Percentiles rank a stretch among this genome's conserved stretches.
phyloP scores from a whole-genome alignment of 345 rosid species.

The Pseudoturritis turrita region DNA sequence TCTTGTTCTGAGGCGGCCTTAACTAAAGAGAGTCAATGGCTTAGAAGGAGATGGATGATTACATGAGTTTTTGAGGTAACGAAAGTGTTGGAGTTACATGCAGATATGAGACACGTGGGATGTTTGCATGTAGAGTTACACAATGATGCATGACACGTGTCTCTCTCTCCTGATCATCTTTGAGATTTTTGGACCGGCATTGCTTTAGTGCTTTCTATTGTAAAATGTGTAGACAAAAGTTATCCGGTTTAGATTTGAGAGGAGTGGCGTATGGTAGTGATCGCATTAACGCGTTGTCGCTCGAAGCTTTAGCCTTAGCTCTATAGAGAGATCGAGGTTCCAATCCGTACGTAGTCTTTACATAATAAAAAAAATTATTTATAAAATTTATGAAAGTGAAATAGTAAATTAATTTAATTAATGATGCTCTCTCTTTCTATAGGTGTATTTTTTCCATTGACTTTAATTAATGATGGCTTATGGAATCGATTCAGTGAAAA shows the following conservation, averaged over 20 bases:
- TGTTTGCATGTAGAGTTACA: conserved; percentile 20
- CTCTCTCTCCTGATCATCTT: neutral
- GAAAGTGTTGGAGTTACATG: conserved; percentile 27
- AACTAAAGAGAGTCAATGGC: neutral
- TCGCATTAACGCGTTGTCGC: neutral
- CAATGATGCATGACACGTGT: conserved; percentile 20
- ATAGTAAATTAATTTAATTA: too few relatives aligned
- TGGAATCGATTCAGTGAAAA: too few relatives aligned
- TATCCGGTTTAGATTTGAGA: neutral
- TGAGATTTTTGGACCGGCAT: neutral
- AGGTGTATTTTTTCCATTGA: too few relatives aligned
- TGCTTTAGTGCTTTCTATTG: neutral
- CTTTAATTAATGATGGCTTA: too few relatives aligned
- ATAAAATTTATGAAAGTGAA: too few relatives aligned
- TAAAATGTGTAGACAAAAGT: neutral
- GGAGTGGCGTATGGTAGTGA: neutral
- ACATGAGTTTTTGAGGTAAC: neutral
- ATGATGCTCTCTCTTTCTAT: too few relatives aligned
- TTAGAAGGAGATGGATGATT: neutral
- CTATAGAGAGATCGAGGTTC: neutral
- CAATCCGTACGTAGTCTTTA: neutral
- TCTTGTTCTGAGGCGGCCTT: conserved; percentile 8
- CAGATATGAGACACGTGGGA: conserved; percentile 27
- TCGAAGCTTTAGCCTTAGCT: neutral
- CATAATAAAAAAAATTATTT: too few relatives aligned